Evolutionary conservation across 805 yeast species (phyloP).

Genomic region (Saturnispora saitoi): DNA sequence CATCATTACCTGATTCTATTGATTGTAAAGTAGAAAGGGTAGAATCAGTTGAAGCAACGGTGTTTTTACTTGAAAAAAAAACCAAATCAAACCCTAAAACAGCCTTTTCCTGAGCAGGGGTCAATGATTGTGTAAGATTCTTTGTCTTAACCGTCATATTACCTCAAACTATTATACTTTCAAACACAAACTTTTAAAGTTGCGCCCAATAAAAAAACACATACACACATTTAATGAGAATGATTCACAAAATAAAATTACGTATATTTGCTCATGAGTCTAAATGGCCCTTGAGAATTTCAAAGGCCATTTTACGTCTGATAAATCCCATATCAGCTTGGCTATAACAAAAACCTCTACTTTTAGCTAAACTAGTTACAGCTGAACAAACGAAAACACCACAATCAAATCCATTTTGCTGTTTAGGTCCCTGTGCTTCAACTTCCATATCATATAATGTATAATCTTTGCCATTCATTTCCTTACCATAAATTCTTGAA

Average conservation of each 20-base stretch:
- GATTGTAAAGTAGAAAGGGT: conserved; percentile 6
- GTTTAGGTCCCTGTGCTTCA: conserved; percentile 55
- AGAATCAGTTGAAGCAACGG: conserved; percentile 5
- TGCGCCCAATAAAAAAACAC: background rate
- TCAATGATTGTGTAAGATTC: conserved; percentile 3
- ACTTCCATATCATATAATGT: conserved; percentile 20
- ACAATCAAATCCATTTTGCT: conserved; percentile 86
- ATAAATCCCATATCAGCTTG: conserved; percentile 63
- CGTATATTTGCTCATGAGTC: conserved; percentile 2
- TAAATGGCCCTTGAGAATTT: conserved; percentile 31
- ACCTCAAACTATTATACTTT: background rate
- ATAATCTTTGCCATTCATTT: conserved; percentile 27
- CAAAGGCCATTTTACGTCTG: conserved; percentile 62
- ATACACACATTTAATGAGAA: background rate
- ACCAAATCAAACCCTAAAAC: conserved; percentile 9
- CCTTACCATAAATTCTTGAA: conserved; percentile 37
- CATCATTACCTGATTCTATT: background rate
- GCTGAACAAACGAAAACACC: conserved; percentile 88
- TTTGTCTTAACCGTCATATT: background rate
- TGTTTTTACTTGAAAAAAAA: background rate
- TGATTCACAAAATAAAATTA: background rate
- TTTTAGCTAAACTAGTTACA: conserved; percentile 52
- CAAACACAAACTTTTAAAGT: background rate
- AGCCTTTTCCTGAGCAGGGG: conserved; percentile 13
- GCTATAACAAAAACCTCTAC: conserved; percentile 41